phyloP scores from a whole-genome alignment of 2,329 filamentous ascomycete genomes.

The Stachybotrys chlorohalonatus region DNA sequence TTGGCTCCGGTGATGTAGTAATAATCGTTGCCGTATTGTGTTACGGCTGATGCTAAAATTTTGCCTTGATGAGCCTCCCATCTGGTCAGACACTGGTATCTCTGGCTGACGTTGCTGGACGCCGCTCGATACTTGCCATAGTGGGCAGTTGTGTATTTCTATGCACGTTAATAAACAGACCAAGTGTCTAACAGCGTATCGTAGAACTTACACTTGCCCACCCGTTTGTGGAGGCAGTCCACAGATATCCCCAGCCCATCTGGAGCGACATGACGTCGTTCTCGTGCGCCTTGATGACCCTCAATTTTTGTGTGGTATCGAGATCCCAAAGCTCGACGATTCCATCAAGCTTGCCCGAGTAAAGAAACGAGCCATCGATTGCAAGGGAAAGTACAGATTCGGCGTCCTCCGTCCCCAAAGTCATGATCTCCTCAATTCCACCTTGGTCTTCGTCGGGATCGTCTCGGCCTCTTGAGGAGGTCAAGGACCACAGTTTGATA shows the following conservation, averaged over 20 bases:
- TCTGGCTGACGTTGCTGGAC: constrained; percentile 56
- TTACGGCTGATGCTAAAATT: constrained; percentile 75
- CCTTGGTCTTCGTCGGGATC: constrained; percentile 38
- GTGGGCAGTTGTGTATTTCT: constrained; percentile 61
- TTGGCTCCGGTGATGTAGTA: constrained; percentile 94
- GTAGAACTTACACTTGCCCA: constrained; percentile 60
- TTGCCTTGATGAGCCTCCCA: constrained; percentile 83
- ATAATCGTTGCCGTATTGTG: constrained; percentile 59
- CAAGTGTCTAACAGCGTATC: background rate
- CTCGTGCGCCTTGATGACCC: constrained; percentile 73
- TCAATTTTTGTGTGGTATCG: constrained; percentile 82
- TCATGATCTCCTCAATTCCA: constrained; percentile 61
- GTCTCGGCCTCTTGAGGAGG: constrained; percentile 10
- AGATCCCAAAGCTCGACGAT: constrained; percentile 95
- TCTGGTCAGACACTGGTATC: constrained; percentile 68
- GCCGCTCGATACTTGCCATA: constrained; percentile 47
- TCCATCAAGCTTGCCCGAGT: constrained; percentile 79
- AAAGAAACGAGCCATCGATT: constrained; percentile 84
- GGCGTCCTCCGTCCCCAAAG: constrained; percentile 50
- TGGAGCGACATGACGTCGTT: constrained; percentile 81
- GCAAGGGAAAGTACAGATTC: constrained; percentile 68
- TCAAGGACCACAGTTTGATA: constrained; percentile 85
- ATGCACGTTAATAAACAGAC: background rate
- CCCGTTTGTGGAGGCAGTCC: constrained; percentile 86
- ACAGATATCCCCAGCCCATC: constrained; percentile 76